Conservation (phyloP, 148 eudicot species). For the Vaccinium macrocarpon region DNA sequence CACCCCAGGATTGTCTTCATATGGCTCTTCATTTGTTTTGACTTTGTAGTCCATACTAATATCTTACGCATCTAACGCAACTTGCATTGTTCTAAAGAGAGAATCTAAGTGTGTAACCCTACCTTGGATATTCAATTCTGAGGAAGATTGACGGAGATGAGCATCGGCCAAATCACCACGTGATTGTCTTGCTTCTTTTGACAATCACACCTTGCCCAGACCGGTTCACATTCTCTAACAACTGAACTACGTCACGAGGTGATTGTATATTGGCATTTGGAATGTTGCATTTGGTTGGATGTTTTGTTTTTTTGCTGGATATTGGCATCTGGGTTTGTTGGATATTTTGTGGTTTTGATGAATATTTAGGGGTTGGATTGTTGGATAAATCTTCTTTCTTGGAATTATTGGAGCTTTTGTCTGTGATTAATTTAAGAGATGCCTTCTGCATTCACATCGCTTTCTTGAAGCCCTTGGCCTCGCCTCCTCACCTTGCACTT, state of each 20-base stretch:
- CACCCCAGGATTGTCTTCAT: neutral
- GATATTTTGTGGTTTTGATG: neutral
- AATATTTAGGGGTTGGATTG: neutral
- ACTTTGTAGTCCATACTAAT: neutral
- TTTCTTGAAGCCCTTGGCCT: neutral
- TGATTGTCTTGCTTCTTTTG: neutral
- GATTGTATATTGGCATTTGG: neutral
- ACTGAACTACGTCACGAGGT: neutral
- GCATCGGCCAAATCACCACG: neutral
- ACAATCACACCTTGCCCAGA: neutral
- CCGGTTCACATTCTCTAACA: neutral
- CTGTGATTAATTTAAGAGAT: neutral
- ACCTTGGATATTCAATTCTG: neutral
- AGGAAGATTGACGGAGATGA: neutral
- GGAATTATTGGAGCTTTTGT: neutral
- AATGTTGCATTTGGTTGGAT: neutral
- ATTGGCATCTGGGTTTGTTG: constrained; percentile 5
- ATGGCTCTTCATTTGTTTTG: neutral
- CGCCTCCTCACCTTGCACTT: neutral
- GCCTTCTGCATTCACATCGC: neutral
- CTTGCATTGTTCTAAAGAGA: neutral
- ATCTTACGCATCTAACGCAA: neutral
- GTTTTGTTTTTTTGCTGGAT: neutral
- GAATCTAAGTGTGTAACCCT: neutral
- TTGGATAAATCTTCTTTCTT: neutral